phyloP scores from a whole-genome alignment of 2,329 filamentous ascomycete genomes.

The Monosporascus cannonballus region DNA sequence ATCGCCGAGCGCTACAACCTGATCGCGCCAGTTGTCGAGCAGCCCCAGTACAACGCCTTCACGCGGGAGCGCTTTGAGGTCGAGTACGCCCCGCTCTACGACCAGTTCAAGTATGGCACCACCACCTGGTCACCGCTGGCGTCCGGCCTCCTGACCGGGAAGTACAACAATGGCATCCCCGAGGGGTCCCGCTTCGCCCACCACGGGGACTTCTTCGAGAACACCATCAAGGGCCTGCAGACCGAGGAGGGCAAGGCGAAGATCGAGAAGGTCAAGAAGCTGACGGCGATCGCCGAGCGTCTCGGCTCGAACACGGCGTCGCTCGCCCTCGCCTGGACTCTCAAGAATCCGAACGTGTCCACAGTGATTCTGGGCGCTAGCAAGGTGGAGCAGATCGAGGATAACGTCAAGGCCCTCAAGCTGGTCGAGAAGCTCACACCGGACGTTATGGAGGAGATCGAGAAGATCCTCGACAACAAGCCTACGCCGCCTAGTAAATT shows the following conservation, averaged over 20 bases:
- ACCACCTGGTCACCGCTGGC: slow-evolving; percentile 43
- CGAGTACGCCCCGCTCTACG: slow-evolving; percentile 52
- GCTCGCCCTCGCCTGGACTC: slow-evolving; percentile 46
- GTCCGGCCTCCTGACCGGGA: slow-evolving; percentile 53
- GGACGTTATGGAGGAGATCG: slow-evolving; percentile 45
- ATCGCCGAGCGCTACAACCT: slow-evolving; percentile 52
- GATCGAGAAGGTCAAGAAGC: slow-evolving; percentile 37
- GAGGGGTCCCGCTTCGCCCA: slow-evolving; percentile 57
- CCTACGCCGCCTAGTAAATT: slow-evolving; percentile 7
- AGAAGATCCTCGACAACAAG: slow-evolving; percentile 33
- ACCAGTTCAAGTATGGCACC: slow-evolving; percentile 51
- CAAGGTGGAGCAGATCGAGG: slow-evolving; percentile 43
- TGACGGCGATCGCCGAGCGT: slow-evolving; percentile 49
- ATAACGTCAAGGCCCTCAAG: slow-evolving; percentile 42
- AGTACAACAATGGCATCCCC: slow-evolving; percentile 59
- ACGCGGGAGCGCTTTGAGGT: slow-evolving; percentile 55
- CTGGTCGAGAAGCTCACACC: slow-evolving; percentile 42
- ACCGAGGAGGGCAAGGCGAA: slow-evolving; percentile 50
- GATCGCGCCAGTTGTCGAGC: slow-evolving; percentile 42
- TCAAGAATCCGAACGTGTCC: slow-evolving; percentile 49
- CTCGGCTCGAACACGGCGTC: slow-evolving; percentile 47
- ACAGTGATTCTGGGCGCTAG: slow-evolving; percentile 48
- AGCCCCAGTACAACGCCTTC: slow-evolving; percentile 57
- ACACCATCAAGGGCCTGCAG: slow-evolving; percentile 54
- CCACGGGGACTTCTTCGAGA: slow-evolving; percentile 54